Evolutionary conservation across 2,329 filamentous ascomycete species (phyloP).

Genomic region (Fusarium papillatum): DNA sequence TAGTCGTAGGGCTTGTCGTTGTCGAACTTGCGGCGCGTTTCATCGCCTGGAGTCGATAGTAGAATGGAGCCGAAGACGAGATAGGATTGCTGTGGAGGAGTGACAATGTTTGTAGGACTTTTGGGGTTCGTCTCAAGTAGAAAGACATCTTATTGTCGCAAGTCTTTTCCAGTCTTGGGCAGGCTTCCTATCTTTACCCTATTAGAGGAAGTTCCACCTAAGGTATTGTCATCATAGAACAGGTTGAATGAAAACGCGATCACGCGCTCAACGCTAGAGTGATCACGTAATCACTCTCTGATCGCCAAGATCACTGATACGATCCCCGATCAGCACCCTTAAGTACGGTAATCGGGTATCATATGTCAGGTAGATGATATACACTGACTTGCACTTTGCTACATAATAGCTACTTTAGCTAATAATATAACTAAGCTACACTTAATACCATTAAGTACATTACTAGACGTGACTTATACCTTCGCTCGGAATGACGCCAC

Average conservation of each 20-base stretch:
- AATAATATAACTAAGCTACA: neutral
- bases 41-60: constrained; percentile 1
- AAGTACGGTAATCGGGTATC: too few species aligned
- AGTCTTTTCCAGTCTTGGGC: neutral
- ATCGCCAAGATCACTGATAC: too few species aligned
- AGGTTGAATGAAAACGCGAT: neutral
- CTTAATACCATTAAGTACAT: neutral
- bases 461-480: neutral
- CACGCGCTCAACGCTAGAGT: too few species aligned
- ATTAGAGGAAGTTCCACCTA: neutral
- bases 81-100: neutral
- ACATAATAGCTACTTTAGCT: neutral
- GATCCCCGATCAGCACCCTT: too few species aligned
- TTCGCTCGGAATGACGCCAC: too few species aligned
- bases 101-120: neutral
- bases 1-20: neutral
- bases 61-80: neutral
- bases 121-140: neutral
- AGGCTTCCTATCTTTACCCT: neutral
- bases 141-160: neutral
- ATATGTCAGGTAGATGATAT: neutral
- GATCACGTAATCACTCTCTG: too few species aligned
- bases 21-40: constrained; percentile 13
- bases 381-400: neutral
- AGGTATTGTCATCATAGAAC: constrained; percentile 26